These are phyloP conservation scores for Coniferiporia weirii DNA, from an alignment of 1,284 basidiomycete species.

Conservation along the genomic window DNA sequence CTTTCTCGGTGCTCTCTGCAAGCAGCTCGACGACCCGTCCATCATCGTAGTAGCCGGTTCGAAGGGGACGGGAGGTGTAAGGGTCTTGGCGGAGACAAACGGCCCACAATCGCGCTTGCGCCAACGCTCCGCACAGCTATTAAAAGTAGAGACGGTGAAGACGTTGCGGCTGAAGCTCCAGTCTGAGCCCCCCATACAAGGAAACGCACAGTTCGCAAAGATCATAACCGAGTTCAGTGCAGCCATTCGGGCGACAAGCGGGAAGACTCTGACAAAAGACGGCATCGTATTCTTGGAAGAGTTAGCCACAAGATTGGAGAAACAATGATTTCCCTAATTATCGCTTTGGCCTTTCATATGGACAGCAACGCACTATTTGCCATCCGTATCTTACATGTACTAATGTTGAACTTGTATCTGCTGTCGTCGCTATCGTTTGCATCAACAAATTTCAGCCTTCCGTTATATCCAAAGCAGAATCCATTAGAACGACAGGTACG, in stretches of 20 bases:
- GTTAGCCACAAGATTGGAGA: slow-evolving; percentile 45
- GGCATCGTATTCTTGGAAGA: slow-evolving; percentile 65
- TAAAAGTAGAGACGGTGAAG: slow-evolving; percentile 11
- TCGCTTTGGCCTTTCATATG: neutral
- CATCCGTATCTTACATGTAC: neutral
- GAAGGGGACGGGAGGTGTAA: slow-evolving; percentile 38
- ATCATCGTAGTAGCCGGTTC: slow-evolving; percentile 37
- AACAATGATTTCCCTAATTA: slow-evolving; percentile 6
- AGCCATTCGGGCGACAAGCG: slow-evolving; percentile 57
- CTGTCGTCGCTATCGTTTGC: neutral
- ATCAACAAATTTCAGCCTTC: neutral
- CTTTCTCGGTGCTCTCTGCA: slow-evolving; percentile 62
- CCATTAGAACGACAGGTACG: neutral
- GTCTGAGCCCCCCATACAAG: neutral
- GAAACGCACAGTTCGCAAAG: slow-evolving; percentile 4
- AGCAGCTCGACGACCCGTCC: slow-evolving; percentile 62
- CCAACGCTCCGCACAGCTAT: neutral
- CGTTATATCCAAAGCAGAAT: neutral
- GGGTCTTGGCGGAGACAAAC: slow-evolving; percentile 26
- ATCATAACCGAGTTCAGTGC: slow-evolving; percentile 36
- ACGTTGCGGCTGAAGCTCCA: slow-evolving; percentile 2
- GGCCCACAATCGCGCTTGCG: neutral
- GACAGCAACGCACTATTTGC: neutral
- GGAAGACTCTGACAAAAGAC: slow-evolving; percentile 32
- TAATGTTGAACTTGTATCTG: neutral